Base-by-base conservation (phyloP, 73 alveolate species). In the Tetrahymena elliotti region DNA sequence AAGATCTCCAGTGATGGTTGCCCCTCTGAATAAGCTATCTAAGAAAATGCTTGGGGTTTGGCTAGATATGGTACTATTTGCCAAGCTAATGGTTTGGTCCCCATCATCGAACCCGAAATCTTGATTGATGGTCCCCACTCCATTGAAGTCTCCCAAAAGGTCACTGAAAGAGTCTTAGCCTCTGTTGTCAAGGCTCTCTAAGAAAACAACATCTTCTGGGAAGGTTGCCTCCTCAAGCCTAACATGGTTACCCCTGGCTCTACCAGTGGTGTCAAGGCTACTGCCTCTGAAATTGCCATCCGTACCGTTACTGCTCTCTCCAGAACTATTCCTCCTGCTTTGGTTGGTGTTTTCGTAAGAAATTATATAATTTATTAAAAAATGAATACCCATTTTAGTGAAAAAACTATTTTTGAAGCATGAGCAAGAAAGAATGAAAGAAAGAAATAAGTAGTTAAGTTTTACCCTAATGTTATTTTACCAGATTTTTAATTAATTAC, bases 41-140 rank as follows among this genome's bases (percentile, higher is more conserved):
- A 95, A 35, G 99, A 98, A 84, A 98, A 98, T 94, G 99, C 99
- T 38, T 98, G 98, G 97, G 99, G 99, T 88, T 97, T 99, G 94
- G 99, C 99, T 40, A 98, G 99, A 97, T 99, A 99, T 94, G 99
- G 99, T 18, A 95, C 99, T 47, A 99, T 99, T 83, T 99, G 99
- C 96, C 99, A 99, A 97, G 99, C 97, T 38, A 99, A 99, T 93
- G 99, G 99, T 33, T 96, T 99, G 95, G 99, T 98, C 84, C 99
- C 99, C 52, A 98, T 99, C 36, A 99, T 99, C 8, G 99, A 99
- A 94, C 99, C 99, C 34, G 99, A 99, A 97, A 97, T 99, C 83
- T 97, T 99, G 35, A 97, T 98, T 84, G 99, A 99, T 83, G 99
- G 99, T 6, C 97, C 95, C 94, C 99, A 99, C 96, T 95, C 97